Evolutionary conservation across 139 green algal species (phyloP).

Genomic region (Zygnema cylindricum): DNA sequence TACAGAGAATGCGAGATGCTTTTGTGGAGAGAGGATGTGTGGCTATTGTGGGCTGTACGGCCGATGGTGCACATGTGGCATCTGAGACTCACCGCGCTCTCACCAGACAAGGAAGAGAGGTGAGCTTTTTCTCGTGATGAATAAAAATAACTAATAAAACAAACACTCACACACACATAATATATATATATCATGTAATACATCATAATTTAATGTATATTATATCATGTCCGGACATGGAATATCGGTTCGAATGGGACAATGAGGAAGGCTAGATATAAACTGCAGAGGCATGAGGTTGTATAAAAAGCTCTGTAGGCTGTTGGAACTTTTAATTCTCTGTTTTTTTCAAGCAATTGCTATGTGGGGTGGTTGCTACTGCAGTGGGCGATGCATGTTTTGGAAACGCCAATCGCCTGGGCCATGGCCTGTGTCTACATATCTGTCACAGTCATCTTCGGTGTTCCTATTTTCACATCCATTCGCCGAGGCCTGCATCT

Average conservation of each 20-base stretch:
- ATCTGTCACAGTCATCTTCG: slow-evolving; percentile 38
- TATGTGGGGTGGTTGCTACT: not conserved
- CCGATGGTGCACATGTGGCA: not conserved
- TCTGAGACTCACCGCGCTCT: not conserved
- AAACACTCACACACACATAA: no score
- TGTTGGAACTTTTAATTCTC: no score
- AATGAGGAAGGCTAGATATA: no score
- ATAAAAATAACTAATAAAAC: no score
- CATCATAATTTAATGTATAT: no score
- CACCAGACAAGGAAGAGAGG: not conserved
- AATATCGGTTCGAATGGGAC: no score
- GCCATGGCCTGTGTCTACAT: slow-evolving; percentile 46
- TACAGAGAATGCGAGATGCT: not conserved
- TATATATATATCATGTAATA: no score
- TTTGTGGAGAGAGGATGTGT: not conserved
- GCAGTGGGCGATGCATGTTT: slow-evolving; percentile 51
- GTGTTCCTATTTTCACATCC: slow-evolving; percentile 36
- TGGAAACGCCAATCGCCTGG: slow-evolving; percentile 56
- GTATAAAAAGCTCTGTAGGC: no score
- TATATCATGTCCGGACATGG: no score
- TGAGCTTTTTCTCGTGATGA: not conserved
- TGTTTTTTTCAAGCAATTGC: not conserved
- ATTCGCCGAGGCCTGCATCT: slow-evolving; percentile 5
- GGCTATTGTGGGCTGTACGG: not conserved
- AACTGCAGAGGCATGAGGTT: no score